phyloP scores from a whole-genome alignment of 2,329 filamentous ascomycete genomes.

The Colletotrichum chrysophilum region DNA sequence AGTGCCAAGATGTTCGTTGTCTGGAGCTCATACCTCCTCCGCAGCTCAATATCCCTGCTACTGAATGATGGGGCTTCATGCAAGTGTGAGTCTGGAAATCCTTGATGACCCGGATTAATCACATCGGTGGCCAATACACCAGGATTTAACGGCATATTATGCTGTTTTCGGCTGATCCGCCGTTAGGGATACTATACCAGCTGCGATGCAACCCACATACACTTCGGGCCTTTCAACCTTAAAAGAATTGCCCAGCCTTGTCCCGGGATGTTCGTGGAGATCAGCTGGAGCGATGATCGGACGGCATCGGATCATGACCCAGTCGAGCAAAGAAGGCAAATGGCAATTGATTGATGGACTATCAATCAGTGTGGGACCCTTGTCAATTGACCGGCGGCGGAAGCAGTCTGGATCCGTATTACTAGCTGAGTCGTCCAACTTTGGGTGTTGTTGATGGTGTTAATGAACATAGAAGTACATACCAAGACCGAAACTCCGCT shows the following conservation, averaged over 20 bases:
- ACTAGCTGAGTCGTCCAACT: neutral
- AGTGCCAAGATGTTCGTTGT: neutral
- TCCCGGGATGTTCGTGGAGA: neutral
- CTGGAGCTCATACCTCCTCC: neutral
- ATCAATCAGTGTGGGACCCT: neutral
- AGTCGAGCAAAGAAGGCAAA: neutral
- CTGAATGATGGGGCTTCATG: neutral
- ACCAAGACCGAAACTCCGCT: neutral
- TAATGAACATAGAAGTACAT: neutral
- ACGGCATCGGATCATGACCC: neutral
- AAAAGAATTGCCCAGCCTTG: neutral
- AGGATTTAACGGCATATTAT: neutral
- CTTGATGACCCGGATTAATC: neutral
- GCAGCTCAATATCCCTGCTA: neutral
- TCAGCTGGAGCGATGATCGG: neutral
- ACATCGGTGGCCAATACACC: neutral
- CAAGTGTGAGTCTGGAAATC: neutral
- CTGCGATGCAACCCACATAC: neutral
- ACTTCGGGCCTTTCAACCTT: neutral
- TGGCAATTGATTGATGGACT: neutral
- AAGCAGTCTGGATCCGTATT: neutral
- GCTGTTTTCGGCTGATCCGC: neutral
- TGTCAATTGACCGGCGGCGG: neutral
- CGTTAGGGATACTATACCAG: neutral
- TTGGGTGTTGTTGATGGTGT: neutral